Evolutionary conservation across 139 green algal species (phyloP).

Genomic region (Chlorella ohadii): DNA sequence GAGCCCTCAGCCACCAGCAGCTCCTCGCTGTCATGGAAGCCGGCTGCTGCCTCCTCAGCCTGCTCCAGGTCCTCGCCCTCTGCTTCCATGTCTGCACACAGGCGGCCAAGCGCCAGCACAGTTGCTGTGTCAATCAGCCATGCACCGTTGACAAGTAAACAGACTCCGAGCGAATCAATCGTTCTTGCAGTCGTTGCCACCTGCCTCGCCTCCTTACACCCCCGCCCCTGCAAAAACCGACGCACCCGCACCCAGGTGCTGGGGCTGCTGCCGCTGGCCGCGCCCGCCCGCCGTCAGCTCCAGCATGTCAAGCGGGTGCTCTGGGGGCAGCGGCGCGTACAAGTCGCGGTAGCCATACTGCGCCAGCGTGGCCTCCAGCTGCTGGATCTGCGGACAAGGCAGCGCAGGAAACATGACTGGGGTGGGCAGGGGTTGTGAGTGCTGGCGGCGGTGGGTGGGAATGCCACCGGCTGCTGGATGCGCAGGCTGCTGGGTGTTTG

Average conservation of each 20-base stretch:
- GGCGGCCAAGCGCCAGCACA: background rate
- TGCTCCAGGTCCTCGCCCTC: background rate
- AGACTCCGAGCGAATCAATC: no score
- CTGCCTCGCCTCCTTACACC: no score
- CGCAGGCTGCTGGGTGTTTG: no score
- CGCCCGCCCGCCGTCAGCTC: background rate
- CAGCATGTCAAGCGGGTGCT: constrained; percentile 39
- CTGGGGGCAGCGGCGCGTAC: constrained; percentile 31
- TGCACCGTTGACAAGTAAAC: no score
- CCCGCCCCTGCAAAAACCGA: background rate
- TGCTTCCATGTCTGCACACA: background rate
- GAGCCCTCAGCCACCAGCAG: no score
- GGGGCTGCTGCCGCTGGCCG: background rate
- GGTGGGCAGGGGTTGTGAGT: no score
- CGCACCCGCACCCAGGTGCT: background rate
- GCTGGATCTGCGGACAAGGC: constrained; percentile 4
- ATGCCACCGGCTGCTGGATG: no score
- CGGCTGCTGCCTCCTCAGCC: background rate
- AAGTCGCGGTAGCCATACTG: constrained; percentile 38
- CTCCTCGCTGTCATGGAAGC: background rate
- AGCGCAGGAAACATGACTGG: no score
- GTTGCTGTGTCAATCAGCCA: no score
- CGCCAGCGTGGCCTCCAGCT: constrained; percentile 28
- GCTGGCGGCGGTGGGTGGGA: no score
- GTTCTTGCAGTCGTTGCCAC: no score